A percentile compares a stretch with the other conserved stretches of the same genome.
Conservation (phyloP, 208 protist species). For the Leishmania lainsoni region DNA sequence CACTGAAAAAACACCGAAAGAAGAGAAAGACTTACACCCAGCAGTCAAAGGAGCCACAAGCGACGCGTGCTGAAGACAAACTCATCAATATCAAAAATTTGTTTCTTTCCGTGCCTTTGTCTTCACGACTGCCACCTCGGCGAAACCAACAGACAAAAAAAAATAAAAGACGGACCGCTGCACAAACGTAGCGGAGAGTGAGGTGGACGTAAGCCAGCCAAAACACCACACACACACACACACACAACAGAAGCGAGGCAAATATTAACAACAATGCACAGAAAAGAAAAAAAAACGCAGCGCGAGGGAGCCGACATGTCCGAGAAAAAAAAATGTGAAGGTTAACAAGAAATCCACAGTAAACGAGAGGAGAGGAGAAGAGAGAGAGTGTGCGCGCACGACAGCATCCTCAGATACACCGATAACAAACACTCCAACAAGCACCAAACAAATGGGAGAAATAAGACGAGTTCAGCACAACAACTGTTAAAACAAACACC, state of each 20-base stretch:
- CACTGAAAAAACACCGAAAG: neutral
- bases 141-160: neutral
- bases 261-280: neutral
- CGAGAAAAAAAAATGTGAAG: too few species aligned
- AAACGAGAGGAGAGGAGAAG: too few species aligned
- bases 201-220: too few species aligned
- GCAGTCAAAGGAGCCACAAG: neutral
- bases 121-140: neutral
- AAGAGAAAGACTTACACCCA: neutral
- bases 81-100: too few species aligned
- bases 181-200: too few species aligned
- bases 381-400: neutral
- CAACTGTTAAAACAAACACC: too few species aligned
- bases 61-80: too few species aligned
- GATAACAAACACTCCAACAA: too few species aligned
- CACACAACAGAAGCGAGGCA: neutral
- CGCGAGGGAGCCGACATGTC: neutral
- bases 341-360: neutral
- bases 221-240: neutral
- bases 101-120: too few species aligned
- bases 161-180: neutral
- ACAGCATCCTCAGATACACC: too few species aligned
- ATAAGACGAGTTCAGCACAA: neutral
- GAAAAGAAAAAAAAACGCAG: neutral
- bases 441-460: neutral